A percentile compares a stretch with the other conserved stretches of the same genome.
These are phyloP conservation scores for Fusarium sp. DNA, from an alignment of 2,329 filamentous ascomycete genomes.

Conservation along the genomic window DNA sequence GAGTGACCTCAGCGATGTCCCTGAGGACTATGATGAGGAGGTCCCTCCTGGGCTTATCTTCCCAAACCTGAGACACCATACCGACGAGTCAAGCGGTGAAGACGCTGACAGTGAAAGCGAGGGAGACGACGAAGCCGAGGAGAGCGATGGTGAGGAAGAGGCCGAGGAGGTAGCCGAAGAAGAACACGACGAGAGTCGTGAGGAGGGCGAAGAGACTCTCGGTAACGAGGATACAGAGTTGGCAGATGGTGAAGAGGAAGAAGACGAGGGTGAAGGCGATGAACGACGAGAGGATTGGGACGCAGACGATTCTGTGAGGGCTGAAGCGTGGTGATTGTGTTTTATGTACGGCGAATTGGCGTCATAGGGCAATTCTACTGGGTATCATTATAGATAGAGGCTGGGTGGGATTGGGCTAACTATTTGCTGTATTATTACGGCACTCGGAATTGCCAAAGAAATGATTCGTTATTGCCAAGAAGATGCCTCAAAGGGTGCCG, in stretches of 20 bases:
- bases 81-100: constrained; percentile 47
- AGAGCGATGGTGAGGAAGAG: constrained; percentile 32
- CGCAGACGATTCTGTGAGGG: constrained; percentile 9
- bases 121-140: constrained; percentile 43
- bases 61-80: constrained; percentile 54
- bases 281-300: constrained; percentile 12
- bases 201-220: constrained; percentile 28
- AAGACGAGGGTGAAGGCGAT: constrained; percentile 3
- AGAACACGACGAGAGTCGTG: constrained; percentile 5
- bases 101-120: constrained; percentile 50
- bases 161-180: constrained; percentile 29
- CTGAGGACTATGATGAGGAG: constrained; percentile 67
- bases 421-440: background rate
- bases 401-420: background rate
- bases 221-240: constrained; percentile 32
- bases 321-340: constrained; percentile 2
- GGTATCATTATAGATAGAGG: background rate
- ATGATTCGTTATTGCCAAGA: background rate
- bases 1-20: constrained; percentile 73
- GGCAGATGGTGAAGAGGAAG: constrained; percentile 26
- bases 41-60: constrained; percentile 63
- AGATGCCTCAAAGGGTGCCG: background rate
- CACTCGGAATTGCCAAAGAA: background rate
- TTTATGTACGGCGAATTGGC: constrained; percentile 17
- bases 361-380: constrained; percentile 1